phyloP scores from a whole-genome alignment of 768 basidiomycete genomes.

The Imleria badia region DNA sequence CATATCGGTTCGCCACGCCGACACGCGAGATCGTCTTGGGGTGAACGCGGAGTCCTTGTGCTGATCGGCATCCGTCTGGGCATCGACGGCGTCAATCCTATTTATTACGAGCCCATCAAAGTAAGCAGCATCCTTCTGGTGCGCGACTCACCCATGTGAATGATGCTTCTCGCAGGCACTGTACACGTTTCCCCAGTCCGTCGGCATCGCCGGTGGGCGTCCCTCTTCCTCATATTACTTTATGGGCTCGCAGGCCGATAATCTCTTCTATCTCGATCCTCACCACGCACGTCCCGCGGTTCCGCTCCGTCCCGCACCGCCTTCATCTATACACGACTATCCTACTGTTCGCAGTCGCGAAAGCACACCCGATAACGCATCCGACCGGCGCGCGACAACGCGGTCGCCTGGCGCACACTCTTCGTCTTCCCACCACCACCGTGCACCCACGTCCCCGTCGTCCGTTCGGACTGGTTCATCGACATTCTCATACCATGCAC shows the following conservation, averaged over 20 bases:
- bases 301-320: slow-evolving; percentile 57
- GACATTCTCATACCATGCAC: slow-evolving; percentile 55
- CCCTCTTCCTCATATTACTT: slow-evolving; percentile 99
- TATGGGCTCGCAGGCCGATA: slow-evolving; percentile 87
- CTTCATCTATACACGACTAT: slow-evolving; percentile 23
- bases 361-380: slow-evolving; percentile 32
- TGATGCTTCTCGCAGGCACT: slow-evolving; percentile 51
- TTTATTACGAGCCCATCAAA: slow-evolving; percentile 88
- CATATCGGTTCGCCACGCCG: slow-evolving; percentile 31
- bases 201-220: slow-evolving; percentile 95
- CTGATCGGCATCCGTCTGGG: slow-evolving; percentile 86
- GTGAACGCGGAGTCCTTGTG: slow-evolving; percentile 79
- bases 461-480: slow-evolving; percentile 51
- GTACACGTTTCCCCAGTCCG: slow-evolving; percentile 92
- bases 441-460: slow-evolving; percentile 48
- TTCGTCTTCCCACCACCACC: slow-evolving; percentile 30
- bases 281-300: slow-evolving; percentile 78
- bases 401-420: slow-evolving; percentile 27
- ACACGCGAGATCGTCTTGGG: slow-evolving; percentile 56
- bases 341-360: slow-evolving; percentile 25
- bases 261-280: slow-evolving; percentile 80
- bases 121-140: slow-evolving; percentile 33
- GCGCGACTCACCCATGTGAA: neutral
- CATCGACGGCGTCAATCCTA: slow-evolving; percentile 90
- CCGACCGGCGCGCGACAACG: slow-evolving; percentile 25